Percentiles rank a stretch among this genome's conserved stretches.
phyloP scores from a whole-genome alignment of 2,329 filamentous ascomycete genomes.

The Neonectria hederae region DNA sequence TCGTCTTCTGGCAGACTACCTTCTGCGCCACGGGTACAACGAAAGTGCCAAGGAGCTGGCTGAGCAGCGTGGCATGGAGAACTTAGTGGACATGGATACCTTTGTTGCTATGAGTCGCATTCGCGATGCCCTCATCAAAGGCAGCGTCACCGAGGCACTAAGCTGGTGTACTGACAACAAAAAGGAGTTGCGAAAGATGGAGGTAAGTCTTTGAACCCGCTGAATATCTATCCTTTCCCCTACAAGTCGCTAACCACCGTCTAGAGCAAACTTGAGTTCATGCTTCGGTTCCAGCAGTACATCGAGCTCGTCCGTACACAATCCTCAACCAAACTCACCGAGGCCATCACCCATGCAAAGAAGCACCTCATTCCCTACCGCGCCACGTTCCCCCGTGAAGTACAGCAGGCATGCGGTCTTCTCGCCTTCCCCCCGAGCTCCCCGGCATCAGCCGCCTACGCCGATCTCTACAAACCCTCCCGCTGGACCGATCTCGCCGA shows the following conservation, averaged over 20 bases:
- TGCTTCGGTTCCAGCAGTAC: slow-evolving; percentile 92
- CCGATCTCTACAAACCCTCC: slow-evolving; percentile 73
- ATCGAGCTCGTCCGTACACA: slow-evolving; percentile 85
- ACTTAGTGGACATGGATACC: slow-evolving; percentile 87
- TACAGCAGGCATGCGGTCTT: slow-evolving; percentile 79
- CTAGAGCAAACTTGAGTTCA: slow-evolving; percentile 87
- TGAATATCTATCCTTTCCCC: neutral
- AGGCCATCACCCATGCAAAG: slow-evolving; percentile 83
- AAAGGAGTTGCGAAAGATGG: slow-evolving; percentile 87
- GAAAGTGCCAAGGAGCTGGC: slow-evolving; percentile 81
- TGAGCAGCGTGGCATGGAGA: slow-evolving; percentile 76
- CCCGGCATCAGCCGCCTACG: slow-evolving; percentile 54
- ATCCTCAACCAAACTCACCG: slow-evolving; percentile 70
- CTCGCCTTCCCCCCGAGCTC: slow-evolving; percentile 73
- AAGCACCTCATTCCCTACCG: slow-evolving; percentile 80
- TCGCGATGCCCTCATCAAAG: slow-evolving; percentile 73
- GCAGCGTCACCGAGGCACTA: slow-evolving; percentile 80
- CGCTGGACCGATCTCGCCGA: slow-evolving; percentile 82
- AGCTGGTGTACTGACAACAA: slow-evolving; percentile 95
- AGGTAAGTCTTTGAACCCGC: slow-evolving; percentile 59
- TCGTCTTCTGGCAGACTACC: slow-evolving; percentile 89
- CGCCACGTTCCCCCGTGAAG: slow-evolving; percentile 73
- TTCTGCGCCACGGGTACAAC: slow-evolving; percentile 84
- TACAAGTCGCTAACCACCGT: slow-evolving; percentile 7
- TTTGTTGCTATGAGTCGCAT: slow-evolving; percentile 86